Base-by-base conservation (phyloP, 108 stramenopile genomes). In the Skeletonema grethae region DNA sequence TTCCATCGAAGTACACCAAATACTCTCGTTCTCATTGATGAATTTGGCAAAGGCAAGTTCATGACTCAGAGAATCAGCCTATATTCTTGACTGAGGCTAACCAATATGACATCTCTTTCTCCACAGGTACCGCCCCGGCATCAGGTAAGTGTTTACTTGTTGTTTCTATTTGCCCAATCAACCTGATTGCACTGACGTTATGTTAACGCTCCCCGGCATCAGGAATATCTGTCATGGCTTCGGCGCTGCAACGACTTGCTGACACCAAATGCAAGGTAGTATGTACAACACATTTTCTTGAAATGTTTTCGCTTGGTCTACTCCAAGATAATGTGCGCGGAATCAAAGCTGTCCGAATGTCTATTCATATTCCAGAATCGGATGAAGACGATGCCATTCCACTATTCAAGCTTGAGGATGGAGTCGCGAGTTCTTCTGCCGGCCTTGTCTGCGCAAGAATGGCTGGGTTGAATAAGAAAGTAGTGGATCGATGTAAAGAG, bases 221-320 rank as follows among this genome's bases (percentile, higher is more conserved):
- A 31, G 98, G 98, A 6, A 94, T 98, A 65, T 90, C 96, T 18
- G 86, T 98, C 3, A 82, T 98, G 61, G 89, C 86, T 31, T 85
- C 98, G 7, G 86, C 91, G 7, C 50, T 98, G 55, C 80, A 87
- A 56, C 66, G 78, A 53, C 80, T 98, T 2, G 77, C 84, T 22
- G 57, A 65, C 31, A 81, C 69, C 39, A 80, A 79, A 24, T 92
- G 89, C 81, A 87, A 88, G 58, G 84, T 87, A n/a, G 76, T 97
- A 38, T 93, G 94, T 66, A 96, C 95, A 0, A 93, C 96, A 16
- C 98, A 98, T 67, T 95, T 97, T 65, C 85, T 97, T 25, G 98
- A 98, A 82, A 77, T 97, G n/a, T 98, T 97, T 65, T 90, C 93
- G 43, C 84, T 91, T 73, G 82, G 82, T 30, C 70, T 95, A n/a